Percentiles rank a stretch among this genome's conserved stretches.
Evolutionary conservation across 148 eudicot genomes (phyloP).

Genomic region (Gaultheria prostrata): DNA sequence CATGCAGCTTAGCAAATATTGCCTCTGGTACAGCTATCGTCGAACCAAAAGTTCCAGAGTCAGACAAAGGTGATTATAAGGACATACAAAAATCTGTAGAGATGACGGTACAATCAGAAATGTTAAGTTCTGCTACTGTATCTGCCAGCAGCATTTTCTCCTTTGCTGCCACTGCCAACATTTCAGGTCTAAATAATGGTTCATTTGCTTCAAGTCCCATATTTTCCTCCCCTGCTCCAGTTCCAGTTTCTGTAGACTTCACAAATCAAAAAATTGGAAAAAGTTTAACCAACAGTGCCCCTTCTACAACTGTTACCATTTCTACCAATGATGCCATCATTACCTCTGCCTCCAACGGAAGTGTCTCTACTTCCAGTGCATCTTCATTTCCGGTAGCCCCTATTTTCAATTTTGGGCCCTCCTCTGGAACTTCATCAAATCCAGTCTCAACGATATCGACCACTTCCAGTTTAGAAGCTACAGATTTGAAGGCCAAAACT

Average conservation of each 20-base stretch:
- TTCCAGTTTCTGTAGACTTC: conserved; percentile 22
- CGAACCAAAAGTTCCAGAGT: conserved; percentile 22
- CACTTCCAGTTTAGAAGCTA: conserved; percentile 20
- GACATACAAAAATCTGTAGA: conserved; percentile 21
- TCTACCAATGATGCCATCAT: conserved; percentile 16
- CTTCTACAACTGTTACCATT: conserved; percentile 5
- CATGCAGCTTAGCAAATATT: conserved; percentile 35
- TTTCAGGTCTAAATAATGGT: conserved; percentile 30
- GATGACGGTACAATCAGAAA: conserved; percentile 22
- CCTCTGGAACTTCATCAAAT: conserved; percentile 26
- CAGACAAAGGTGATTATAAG: conserved; percentile 26
- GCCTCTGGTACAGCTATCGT: conserved; percentile 24
- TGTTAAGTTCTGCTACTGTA: conserved; percentile 20
- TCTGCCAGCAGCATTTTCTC: conserved; percentile 23
- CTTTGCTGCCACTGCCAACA: conserved; percentile 26
- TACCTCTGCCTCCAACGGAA: conserved; percentile 14
- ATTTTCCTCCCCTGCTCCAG: conserved; percentile 22
- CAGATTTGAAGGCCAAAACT: conserved; percentile 29
- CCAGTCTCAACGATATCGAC: conserved; percentile 27
- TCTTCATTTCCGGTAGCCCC: conserved; percentile 27
- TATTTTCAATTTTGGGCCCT: conserved; percentile 27
- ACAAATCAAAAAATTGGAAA: conserved; percentile 18
- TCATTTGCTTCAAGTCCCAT: conserved; percentile 32
- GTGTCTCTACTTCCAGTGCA: conserved; percentile 16
- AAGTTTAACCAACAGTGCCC: conserved; percentile 23